Percentiles rank a stretch among this genome's conserved stretches.
These are phyloP conservation scores for Solanum gandarillasii DNA, from an alignment of 257 asterid genomes.

Conservation along the genomic window DNA sequence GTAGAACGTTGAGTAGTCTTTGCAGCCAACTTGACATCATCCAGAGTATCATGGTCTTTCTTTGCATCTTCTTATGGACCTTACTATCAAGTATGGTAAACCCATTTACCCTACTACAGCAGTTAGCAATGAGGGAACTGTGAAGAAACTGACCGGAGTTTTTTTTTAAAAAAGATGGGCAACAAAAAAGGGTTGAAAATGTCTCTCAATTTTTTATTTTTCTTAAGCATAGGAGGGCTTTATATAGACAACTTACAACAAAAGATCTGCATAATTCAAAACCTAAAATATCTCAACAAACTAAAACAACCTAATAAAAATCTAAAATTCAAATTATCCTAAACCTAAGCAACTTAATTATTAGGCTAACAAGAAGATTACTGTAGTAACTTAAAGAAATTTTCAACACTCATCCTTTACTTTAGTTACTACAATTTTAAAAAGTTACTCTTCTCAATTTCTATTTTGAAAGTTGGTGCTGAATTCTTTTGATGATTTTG, in stretches of 20 bases:
- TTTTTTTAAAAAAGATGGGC: background rate
- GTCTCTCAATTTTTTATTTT: background rate
- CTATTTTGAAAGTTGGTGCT: background rate
- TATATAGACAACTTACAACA: background rate
- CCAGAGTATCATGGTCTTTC: background rate
- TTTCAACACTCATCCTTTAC: background rate
- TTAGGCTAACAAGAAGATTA: background rate
- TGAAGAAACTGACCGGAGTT: background rate
- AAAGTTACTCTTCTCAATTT: background rate
- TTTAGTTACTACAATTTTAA: background rate
- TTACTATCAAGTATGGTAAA: background rate
- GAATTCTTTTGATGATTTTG: background rate
- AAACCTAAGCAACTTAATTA: background rate
- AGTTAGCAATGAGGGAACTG: background rate
- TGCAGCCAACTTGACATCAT: background rate
- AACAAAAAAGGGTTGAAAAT: background rate
- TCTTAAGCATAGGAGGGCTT: background rate
- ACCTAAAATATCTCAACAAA: background rate
- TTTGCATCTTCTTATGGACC: background rate
- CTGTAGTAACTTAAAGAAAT: background rate
- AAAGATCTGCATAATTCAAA: background rate
- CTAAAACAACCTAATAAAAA: background rate
- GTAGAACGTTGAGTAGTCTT: background rate
- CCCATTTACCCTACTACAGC: background rate
- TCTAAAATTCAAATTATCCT: too few relatives aligned